Conservation (phyloP, 768 basidiomycete genomes). For the Lyophyllum decastes region DNA sequence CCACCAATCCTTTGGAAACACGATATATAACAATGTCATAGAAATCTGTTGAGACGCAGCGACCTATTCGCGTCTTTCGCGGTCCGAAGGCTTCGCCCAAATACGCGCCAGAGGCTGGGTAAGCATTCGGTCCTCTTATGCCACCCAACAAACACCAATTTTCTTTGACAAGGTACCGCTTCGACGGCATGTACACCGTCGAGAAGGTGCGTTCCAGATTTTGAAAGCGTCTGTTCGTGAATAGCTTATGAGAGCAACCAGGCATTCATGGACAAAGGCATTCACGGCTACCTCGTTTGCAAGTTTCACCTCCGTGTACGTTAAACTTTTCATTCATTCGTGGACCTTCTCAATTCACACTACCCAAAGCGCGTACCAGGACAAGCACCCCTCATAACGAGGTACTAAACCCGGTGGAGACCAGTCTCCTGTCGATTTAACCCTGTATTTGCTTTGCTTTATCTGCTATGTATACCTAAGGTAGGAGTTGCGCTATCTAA, state of each 20-base stretch:
- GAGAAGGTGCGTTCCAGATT: conserved; percentile 24
- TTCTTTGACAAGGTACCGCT: conserved; percentile 33
- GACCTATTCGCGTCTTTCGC: conserved; percentile 44
- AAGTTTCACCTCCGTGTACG: conserved; percentile 29
- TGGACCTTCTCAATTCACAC: background rate
- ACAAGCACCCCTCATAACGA: conserved; percentile 5
- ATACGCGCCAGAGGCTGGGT: conserved; percentile 38
- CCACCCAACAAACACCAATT: background rate
- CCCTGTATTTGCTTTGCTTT: background rate
- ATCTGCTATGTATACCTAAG: background rate
- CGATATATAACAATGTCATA: conserved; percentile 7
- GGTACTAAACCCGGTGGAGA: background rate
- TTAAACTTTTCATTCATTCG: background rate
- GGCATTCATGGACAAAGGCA: conserved; percentile 30
- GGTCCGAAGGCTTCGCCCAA: conserved; percentile 28
- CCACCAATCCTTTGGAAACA: too few species aligned
- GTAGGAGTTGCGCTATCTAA: background rate
- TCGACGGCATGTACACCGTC: conserved; percentile 44
- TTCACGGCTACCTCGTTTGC: conserved; percentile 30
- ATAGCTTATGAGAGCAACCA: conserved; percentile 4
- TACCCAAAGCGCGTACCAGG: conserved; percentile 8
- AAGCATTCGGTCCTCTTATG: conserved; percentile 2
- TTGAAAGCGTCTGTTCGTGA: background rate
- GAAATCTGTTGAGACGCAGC: conserved; percentile 29
- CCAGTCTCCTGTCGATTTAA: background rate